These are phyloP conservation scores for Penicillium digitatum DNA, from an alignment of 2,329 filamentous ascomycete genomes.

Conservation along the genomic window DNA sequence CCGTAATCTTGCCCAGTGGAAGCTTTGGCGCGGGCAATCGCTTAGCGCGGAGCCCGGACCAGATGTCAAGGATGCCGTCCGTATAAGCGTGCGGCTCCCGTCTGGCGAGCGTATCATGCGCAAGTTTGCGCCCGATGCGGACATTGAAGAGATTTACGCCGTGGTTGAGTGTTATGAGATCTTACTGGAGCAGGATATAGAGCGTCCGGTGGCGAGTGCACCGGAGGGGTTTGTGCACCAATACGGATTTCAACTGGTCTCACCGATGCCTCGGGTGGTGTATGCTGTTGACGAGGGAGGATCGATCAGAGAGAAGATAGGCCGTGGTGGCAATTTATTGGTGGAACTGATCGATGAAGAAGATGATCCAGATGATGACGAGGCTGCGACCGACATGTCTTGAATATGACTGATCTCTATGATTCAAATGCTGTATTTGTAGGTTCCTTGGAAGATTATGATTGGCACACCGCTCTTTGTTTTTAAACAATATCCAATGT, in stretches of 20 bases:
- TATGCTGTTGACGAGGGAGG: constrained; percentile 65
- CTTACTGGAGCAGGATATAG: constrained; percentile 46
- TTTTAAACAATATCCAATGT: neutral
- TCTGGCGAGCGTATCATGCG: constrained; percentile 73
- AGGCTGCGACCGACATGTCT: constrained; percentile 7
- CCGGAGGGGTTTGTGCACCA: constrained; percentile 71
- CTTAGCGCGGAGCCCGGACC: constrained; percentile 65
- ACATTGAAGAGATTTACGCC: constrained; percentile 86
- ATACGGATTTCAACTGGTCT: constrained; percentile 81
- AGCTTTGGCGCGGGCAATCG: constrained; percentile 67
- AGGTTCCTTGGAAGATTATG: neutral
- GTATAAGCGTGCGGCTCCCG: constrained; percentile 60
- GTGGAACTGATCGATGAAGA: constrained; percentile 66
- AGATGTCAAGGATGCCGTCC: constrained; percentile 64
- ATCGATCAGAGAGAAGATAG: constrained; percentile 68
- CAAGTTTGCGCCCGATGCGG: constrained; percentile 64
- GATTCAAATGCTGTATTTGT: neutral
- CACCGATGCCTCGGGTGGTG: constrained; percentile 77
- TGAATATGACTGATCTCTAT: constrained; percentile 3
- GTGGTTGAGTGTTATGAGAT: constrained; percentile 88
- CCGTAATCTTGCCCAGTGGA: constrained; percentile 66
- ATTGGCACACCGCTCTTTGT: neutral
- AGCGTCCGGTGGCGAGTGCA: constrained; percentile 40
- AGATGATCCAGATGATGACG: constrained; percentile 46
- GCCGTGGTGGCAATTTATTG: constrained; percentile 80